Evolutionary conservation across 257 asterid species (phyloP).

Genomic region (Anisodus tanguticus): DNA sequence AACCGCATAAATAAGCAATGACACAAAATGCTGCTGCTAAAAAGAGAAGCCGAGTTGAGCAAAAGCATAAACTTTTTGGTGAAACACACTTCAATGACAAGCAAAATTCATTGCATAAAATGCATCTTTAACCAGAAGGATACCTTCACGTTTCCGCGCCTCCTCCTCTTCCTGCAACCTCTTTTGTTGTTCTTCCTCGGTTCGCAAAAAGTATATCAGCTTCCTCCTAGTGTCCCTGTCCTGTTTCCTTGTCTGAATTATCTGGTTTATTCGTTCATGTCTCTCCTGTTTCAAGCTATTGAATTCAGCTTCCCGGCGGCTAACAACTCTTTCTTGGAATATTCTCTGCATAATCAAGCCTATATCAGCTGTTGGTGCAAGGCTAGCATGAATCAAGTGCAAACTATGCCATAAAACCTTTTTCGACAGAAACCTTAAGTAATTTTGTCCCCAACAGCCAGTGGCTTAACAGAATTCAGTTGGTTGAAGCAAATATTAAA

Average conservation of each 20-base stretch:
- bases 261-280: conserved; percentile 50
- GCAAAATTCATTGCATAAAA: not conserved
- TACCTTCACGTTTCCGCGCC: conserved; percentile 82
- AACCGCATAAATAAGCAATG: not conserved
- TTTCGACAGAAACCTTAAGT: not conserved
- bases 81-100: not conserved
- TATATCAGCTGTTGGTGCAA: not conserved
- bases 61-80: conserved; percentile 18
- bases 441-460: not conserved
- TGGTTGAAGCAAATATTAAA: not conserved
- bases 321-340: conserved; percentile 48
- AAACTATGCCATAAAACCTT: conserved; percentile 1
- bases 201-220: conserved; percentile 58
- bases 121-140: conserved; percentile 7
- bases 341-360: conserved; percentile 39
- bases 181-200: conserved; percentile 71
- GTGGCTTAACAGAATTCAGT: not conserved
- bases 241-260: conserved; percentile 56
- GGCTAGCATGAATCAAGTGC: not conserved
- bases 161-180: conserved; percentile 83
- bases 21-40: not conserved
- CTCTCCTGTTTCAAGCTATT: conserved; percentile 54
- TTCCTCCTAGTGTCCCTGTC: conserved; percentile 76
- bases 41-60: not conserved
- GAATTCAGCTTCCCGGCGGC: conserved; percentile 50